A percentile compares a stretch with the other conserved stretches of the same genome.
Evolutionary conservation across 176 grass and related monocot species (phyloP).

Genomic region (Canna indica): DNA sequence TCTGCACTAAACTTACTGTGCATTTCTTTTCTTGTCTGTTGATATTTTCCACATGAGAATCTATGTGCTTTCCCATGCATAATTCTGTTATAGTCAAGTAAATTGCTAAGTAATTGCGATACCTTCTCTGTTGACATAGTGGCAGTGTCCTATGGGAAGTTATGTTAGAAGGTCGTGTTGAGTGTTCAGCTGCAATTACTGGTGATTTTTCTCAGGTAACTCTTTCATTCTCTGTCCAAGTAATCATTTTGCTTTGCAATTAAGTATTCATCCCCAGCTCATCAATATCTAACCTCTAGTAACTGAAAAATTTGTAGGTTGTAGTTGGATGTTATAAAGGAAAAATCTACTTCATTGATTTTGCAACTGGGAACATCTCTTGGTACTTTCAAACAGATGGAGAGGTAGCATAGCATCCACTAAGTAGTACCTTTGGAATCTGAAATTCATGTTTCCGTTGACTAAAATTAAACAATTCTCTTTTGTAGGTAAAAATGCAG

Average conservation of each 20-base stretch:
- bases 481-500: conserved; percentile 87
- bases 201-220: conserved; percentile 75
- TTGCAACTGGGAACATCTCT: conserved; percentile 39
- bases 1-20: too few relatives aligned
- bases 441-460: neutral
- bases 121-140: conserved; percentile 31
- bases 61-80: neutral
- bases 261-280: neutral
- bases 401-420: conserved; percentile 35
- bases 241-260: neutral
- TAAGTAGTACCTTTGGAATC: neutral
- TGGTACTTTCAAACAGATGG: conserved; percentile 78
- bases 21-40: neutral
- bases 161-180: conserved; percentile 63
- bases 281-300: conserved; percentile 4
- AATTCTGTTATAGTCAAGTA: neutral
- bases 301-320: conserved; percentile 41
- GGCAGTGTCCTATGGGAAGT: conserved; percentile 61
- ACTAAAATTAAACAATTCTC: conserved; percentile 7
- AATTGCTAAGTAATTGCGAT: neutral
- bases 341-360: conserved; percentile 84
- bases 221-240: neutral
- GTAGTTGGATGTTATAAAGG: conserved; percentile 91
- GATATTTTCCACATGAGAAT: neutral
- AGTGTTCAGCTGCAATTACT: conserved; percentile 67